Evolutionary conservation across 2,329 filamentous ascomycete species (phyloP).

Genomic region (Ophiocordyceps polyrhachis-furcata): DNA sequence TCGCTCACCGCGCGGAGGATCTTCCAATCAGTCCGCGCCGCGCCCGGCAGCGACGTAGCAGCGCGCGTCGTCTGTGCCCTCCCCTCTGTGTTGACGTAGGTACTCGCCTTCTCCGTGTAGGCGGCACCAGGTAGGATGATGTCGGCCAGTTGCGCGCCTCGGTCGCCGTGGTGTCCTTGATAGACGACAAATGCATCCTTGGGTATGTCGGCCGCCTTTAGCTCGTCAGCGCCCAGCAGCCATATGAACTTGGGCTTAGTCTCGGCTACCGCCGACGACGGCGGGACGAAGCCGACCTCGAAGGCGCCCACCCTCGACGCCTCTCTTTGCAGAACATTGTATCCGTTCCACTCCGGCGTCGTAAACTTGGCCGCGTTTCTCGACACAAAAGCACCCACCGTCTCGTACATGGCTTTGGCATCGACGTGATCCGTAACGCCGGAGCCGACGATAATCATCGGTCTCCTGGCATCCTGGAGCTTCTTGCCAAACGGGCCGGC

Average conservation of each 20-base stretch:
- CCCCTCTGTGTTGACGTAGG: slow-evolving; percentile 95
- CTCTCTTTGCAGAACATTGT: slow-evolving; percentile 86
- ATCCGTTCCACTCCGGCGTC: slow-evolving; percentile 88
- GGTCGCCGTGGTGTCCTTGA: slow-evolving; percentile 94
- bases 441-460: slow-evolving; percentile 93
- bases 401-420: slow-evolving; percentile 84
- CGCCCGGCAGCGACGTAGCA: slow-evolving; percentile 75
- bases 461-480: slow-evolving; percentile 67
- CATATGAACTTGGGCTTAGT: slow-evolving; percentile 89
- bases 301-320: slow-evolving; percentile 87
- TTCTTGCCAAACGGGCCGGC: slow-evolving; percentile 84
- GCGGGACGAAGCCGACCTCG: slow-evolving; percentile 85
- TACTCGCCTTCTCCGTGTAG: slow-evolving; percentile 92
- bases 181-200: slow-evolving; percentile 95
- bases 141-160: slow-evolving; percentile 80
- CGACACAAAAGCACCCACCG: slow-evolving; percentile 75
- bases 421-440: slow-evolving; percentile 81
- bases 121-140: slow-evolving; percentile 85
- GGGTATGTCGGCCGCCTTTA: slow-evolving; percentile 68
- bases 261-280: slow-evolving; percentile 62
- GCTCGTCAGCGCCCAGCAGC: slow-evolving; percentile 90
- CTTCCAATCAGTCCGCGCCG: slow-evolving; percentile 94
- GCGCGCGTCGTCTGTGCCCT: slow-evolving; percentile 86
- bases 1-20: slow-evolving; percentile 87
- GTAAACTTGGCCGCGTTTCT: slow-evolving; percentile 81